A percentile compares a stretch with the other conserved stretches of the same genome.
These are phyloP conservation scores for Calocera cornea DNA, from an alignment of 768 basidiomycete genomes.

Conservation along the genomic window DNA sequence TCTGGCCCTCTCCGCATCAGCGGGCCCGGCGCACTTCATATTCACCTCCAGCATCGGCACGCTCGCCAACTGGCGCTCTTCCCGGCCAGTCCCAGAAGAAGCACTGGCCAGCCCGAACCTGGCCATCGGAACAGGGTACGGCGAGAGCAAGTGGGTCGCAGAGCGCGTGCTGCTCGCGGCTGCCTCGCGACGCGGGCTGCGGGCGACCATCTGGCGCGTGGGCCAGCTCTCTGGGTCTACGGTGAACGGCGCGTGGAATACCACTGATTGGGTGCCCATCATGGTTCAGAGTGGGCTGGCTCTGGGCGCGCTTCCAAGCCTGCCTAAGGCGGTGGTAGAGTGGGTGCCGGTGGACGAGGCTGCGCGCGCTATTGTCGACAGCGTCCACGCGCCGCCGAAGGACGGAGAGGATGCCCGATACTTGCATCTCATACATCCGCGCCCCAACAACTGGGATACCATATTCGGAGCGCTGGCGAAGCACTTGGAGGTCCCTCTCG, in stretches of 20 bases:
- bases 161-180: not conserved
- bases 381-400: not conserved
- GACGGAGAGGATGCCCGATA: not conserved
- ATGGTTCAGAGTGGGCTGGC: not conserved
- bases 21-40: not conserved
- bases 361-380: not conserved
- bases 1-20: not conserved
- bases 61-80: not conserved
- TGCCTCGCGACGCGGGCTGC: not conserved
- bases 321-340: not conserved
- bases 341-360: slow-evolving; percentile 5
- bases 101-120: not conserved
- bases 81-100: not conserved
- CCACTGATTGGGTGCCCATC: slow-evolving; percentile 3
- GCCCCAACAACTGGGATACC: not conserved
- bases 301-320: not conserved
- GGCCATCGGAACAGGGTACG: not conserved
- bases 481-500: not conserved
- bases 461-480: not conserved
- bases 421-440: not conserved
- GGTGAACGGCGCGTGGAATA: slow-evolving; percentile 4
- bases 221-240: slow-evolving; percentile 3
- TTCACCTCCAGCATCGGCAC: not conserved
- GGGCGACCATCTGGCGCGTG: not conserved
- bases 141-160: slow-evolving; percentile 2